Conservation (phyloP, 345 rosid genomes). For the Abelmoschus esculentus region DNA sequence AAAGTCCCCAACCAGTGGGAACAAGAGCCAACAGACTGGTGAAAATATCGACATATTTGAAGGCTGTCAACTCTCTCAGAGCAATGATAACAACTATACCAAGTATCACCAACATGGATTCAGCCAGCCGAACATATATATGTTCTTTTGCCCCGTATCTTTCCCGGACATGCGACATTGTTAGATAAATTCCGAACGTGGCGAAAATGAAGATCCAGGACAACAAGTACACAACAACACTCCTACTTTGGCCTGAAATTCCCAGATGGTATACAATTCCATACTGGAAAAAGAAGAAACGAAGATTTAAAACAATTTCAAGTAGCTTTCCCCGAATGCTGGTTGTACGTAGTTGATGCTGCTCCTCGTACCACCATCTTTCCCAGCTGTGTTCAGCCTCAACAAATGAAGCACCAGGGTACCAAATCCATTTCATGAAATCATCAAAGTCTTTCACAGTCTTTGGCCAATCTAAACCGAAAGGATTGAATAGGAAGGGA, state of each 20-base stretch:
- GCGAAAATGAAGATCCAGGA: constrained; percentile 48
- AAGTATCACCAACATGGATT: constrained; percentile 37
- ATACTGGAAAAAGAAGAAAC: constrained; percentile 82
- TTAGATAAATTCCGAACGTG: constrained; percentile 41
- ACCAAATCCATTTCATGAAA: too few relatives aligned
- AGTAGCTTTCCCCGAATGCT: constrained; percentile 53
- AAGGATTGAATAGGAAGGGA: too few relatives aligned
- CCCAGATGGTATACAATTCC: constrained; percentile 68
- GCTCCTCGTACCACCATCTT: constrained; percentile 60
- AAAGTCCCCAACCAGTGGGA: constrained; percentile 85
- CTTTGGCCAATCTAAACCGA: too few relatives aligned
- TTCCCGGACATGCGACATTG: constrained; percentile 46
- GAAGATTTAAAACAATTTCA: constrained; percentile 70
- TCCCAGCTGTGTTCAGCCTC: constrained; percentile 76
- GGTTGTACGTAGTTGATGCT: constrained; percentile 61
- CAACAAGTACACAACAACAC: constrained; percentile 46
- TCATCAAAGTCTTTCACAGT: too few relatives aligned
- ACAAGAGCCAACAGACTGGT: constrained; percentile 63
- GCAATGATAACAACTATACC: constrained; percentile 34
- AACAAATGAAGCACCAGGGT: constrained; percentile 18
- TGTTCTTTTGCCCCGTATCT: constrained; percentile 45
- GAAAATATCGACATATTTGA: constrained; percentile 45
- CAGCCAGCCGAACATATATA: constrained; percentile 51
- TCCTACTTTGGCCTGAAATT: constrained; percentile 27
- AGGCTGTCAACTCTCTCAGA: constrained; percentile 31